Conservation (phyloP, 1,284 basidiomycete species). For the Sporisorium reilianum region DNA sequence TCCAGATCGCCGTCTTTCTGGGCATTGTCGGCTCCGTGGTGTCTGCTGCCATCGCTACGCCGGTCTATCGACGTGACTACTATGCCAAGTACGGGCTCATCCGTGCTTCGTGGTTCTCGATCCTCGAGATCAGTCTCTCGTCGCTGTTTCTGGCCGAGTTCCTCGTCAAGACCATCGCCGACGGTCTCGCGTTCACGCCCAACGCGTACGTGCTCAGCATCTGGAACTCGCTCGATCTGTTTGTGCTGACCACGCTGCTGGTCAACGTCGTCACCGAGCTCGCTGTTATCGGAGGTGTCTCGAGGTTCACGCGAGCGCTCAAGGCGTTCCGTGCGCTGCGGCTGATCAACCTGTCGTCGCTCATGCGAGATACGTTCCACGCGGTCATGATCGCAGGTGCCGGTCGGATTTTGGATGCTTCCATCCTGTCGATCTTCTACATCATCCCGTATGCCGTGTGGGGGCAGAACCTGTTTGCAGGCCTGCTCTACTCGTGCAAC, state of each 20-base stretch:
- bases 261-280: slow-evolving; percentile 85
- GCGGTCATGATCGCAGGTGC: slow-evolving; percentile 90
- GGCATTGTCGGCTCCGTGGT: slow-evolving; percentile 85
- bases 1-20: slow-evolving; percentile 81
- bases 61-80: slow-evolving; percentile 83
- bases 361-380: slow-evolving; percentile 90
- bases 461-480: slow-evolving; percentile 94
- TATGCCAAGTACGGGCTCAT: slow-evolving; percentile 76
- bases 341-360: slow-evolving; percentile 78
- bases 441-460: slow-evolving; percentile 97
- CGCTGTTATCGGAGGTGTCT: slow-evolving; percentile 79
- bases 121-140: slow-evolving; percentile 83
- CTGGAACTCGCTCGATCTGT: slow-evolving; percentile 92
- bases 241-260: slow-evolving; percentile 84
- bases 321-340: slow-evolving; percentile 91
- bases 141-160: slow-evolving; percentile 85
- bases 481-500: slow-evolving; percentile 87
- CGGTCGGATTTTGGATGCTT: slow-evolving; percentile 87
- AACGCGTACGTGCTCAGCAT: slow-evolving; percentile 92
- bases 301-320: slow-evolving; percentile 83
- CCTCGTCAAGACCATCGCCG: slow-evolving; percentile 89
- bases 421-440: slow-evolving; percentile 88
- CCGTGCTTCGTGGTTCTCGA: slow-evolving; percentile 86
- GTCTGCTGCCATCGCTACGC: slow-evolving; percentile 87
- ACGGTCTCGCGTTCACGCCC: slow-evolving; percentile 86